Evolutionary conservation across 495 filamentous ascomycete genomes (phyloP).

Genomic region (Aspergillus leporis): DNA sequence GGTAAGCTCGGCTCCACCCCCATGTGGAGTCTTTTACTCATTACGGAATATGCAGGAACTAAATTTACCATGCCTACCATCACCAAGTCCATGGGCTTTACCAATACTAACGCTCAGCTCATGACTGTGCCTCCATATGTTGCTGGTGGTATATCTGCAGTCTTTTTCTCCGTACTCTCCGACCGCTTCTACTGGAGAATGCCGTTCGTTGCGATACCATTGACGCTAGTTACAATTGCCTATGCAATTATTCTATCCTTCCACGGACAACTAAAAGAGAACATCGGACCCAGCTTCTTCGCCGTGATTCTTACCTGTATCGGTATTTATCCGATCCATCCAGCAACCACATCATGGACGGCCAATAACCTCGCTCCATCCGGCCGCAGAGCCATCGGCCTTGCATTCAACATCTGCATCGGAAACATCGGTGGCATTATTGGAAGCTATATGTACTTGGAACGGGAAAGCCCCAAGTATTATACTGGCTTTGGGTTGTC

Average conservation of each 20-base stretch:
- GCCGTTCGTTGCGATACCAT: constrained; percentile 37
- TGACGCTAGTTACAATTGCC: constrained; percentile 28
- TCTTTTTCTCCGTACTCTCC: constrained; percentile 32
- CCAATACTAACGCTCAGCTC: constrained; percentile 30
- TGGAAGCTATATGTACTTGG: constrained; percentile 38
- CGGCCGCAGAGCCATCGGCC: constrained; percentile 35
- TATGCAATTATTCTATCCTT: constrained; percentile 31
- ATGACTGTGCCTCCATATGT: constrained; percentile 36
- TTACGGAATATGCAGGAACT: constrained; percentile 16
- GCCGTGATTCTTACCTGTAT: constrained; percentile 37
- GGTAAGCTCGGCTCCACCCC: constrained; percentile 11
- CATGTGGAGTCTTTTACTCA: background rate
- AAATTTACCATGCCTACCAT: constrained; percentile 36
- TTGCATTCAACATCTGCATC: constrained; percentile 37
- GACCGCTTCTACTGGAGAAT: constrained; percentile 41
- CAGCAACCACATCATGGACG: constrained; percentile 38
- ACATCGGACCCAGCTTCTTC: constrained; percentile 35
- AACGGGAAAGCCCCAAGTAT: constrained; percentile 30
- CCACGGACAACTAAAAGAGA: constrained; percentile 26
- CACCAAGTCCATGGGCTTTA: constrained; percentile 32
- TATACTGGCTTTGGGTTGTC: constrained; percentile 34
- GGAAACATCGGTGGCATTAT: constrained; percentile 31
- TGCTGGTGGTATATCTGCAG: constrained; percentile 31
- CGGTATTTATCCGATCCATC: constrained; percentile 42
- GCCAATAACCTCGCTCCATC: constrained; percentile 39